Evolutionary conservation across 257 asterid genomes (phyloP).

Genomic region (Solanum clarkiae): DNA sequence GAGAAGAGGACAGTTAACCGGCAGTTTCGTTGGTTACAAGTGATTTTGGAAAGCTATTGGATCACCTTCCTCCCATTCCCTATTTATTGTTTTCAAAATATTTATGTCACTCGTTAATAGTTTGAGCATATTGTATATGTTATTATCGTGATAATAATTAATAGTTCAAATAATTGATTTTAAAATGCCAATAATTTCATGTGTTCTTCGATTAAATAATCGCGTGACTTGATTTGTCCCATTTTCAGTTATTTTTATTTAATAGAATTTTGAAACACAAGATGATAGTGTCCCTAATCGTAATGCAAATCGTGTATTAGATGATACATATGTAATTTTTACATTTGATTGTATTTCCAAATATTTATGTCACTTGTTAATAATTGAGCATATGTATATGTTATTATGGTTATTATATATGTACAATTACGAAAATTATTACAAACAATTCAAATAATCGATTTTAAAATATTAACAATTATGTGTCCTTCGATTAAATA

Average conservation of each 20-base stretch:
- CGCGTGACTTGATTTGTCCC: neutral
- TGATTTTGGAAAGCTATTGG: constrained; percentile 1
- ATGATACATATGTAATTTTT: too few relatives aligned
- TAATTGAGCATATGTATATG: neutral
- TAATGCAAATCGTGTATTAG: too few relatives aligned
- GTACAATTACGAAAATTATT: neutral
- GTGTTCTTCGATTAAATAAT: neutral
- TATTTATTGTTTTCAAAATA: neutral
- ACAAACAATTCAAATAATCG: neutral
- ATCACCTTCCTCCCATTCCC: constrained; percentile 18
- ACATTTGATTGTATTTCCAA: neutral
- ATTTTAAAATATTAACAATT: neutral
- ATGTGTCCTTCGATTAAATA: neutral
- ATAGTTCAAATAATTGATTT: neutral
- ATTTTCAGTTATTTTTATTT: neutral
- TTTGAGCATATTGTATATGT: neutral
- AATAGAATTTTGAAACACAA: neutral
- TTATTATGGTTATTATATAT: too few relatives aligned
- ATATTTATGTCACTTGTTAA: neutral
- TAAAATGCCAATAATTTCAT: neutral
- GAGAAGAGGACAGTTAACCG: constrained; percentile 23
- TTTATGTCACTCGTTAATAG: neutral
- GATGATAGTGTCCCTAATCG: too few relatives aligned
- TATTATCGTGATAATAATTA: neutral
- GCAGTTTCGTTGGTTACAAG: constrained; percentile 30